A percentile compares a stretch with the other conserved stretches of the same genome.
Evolutionary conservation across 2,329 filamentous ascomycete genomes (phyloP).

Genomic region (Mollisia scopiformis): DNA sequence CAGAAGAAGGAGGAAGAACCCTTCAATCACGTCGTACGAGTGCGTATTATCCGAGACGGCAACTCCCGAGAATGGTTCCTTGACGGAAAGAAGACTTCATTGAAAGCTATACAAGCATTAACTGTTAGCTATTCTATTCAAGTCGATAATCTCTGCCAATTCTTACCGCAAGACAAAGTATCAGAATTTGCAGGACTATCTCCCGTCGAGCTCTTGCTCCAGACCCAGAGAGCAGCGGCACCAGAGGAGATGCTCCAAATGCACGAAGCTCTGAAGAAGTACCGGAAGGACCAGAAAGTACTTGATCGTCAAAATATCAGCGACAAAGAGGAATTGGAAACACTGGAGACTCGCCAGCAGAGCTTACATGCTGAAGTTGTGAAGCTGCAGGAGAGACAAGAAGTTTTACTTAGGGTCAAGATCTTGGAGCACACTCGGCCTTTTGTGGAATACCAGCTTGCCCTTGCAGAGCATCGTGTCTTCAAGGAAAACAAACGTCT

Average conservation of each 20-base stretch:
- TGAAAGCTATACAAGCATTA: conserved; percentile 68
- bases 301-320: conserved; percentile 59
- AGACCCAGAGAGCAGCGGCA: conserved; percentile 88
- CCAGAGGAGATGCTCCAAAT: conserved; percentile 77
- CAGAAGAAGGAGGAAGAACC: conserved; percentile 62
- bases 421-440: conserved; percentile 68
- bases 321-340: conserved; percentile 65
- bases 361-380: conserved; percentile 81
- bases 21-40: conserved; percentile 72
- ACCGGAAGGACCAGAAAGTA: conserved; percentile 71
- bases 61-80: conserved; percentile 81
- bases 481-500: conserved; percentile 58
- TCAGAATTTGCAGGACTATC: conserved; percentile 88
- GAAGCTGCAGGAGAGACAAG: conserved; percentile 74
- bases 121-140: conserved; percentile 81
- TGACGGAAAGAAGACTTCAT: conserved; percentile 65
- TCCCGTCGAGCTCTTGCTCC: conserved; percentile 78
- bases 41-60: conserved; percentile 79
- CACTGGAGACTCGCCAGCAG: conserved; percentile 73
- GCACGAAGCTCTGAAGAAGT: conserved; percentile 73
- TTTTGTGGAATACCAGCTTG: conserved; percentile 64
- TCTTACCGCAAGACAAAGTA: conserved; percentile 93
- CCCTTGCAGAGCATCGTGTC: conserved; percentile 49
- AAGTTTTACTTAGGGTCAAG: conserved; percentile 65
- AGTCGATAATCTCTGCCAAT: conserved; percentile 97